These are phyloP conservation scores for Nitzschia sp. DNA, from an alignment of 108 stramenopile species.

Conservation along the genomic window DNA sequence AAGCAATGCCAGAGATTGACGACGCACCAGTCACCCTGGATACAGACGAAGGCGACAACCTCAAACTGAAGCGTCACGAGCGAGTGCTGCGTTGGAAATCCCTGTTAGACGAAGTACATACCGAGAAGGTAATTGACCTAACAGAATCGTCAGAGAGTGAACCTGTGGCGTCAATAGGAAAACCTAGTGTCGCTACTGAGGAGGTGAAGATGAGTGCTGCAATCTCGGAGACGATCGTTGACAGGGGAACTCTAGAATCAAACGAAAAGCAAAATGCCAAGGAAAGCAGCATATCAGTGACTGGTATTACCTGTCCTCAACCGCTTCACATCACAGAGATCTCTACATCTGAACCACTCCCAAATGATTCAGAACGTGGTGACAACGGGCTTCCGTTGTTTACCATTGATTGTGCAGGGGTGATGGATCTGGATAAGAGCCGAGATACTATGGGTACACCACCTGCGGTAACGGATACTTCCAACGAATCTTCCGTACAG, in stretches of 20 bases:
- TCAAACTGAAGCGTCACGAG: slow-evolving; percentile 17
- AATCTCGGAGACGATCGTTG: not conserved
- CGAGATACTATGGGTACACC: not conserved
- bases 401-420: slow-evolving; percentile 65
- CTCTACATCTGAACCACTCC: not conserved
- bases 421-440: not conserved
- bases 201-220: not conserved
- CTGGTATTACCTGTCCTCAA: not conserved
- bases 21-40: not conserved
- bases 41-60: not conserved
- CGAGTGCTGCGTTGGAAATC: slow-evolving; percentile 37
- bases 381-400: slow-evolving; percentile 40
- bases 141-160: not conserved
- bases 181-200: no score
- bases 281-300: not conserved
- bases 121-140: not conserved
- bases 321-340: not conserved
- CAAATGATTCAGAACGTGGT: not conserved
- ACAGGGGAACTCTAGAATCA: not conserved
- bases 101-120: slow-evolving; percentile 29
- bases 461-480: slow-evolving; percentile 11
- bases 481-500: not conserved
- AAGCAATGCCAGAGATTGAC: not conserved
- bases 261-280: not conserved
- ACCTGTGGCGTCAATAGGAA: not conserved